Percentiles rank a stretch among this genome's conserved stretches.
phyloP scores from a whole-genome alignment of 768 basidiomycete genomes.

The Bullera alba region DNA sequence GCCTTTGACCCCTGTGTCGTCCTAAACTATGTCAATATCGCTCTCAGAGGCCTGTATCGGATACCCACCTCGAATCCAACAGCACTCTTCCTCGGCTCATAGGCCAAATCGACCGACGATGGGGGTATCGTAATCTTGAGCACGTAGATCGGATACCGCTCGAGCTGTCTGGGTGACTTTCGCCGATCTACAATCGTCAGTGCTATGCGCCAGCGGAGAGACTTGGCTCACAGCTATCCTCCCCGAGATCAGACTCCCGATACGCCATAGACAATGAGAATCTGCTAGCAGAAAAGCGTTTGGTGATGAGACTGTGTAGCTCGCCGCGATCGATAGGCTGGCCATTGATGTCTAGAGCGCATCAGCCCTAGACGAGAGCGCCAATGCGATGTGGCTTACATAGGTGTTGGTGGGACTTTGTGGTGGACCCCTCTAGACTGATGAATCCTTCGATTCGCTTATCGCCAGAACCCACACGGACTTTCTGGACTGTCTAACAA shows the following conservation, averaged over 20 bases:
- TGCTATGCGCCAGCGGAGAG: conserved; percentile 13
- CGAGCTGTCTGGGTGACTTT: conserved; percentile 69
- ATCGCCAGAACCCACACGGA: conserved; percentile 52
- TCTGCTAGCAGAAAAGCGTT: conserved; percentile 14
- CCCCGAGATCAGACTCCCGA: too few relatives aligned
- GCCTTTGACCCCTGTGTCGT: conserved; percentile 47
- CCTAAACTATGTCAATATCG: too few relatives aligned
- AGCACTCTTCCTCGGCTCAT: conserved; percentile 68
- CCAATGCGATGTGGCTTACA: conserved; percentile 52
- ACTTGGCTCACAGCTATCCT: conserved; percentile 12
- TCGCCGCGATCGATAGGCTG: conserved; percentile 24
- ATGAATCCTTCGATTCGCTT: conserved; percentile 73
- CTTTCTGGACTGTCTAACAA: conserved; percentile 56
- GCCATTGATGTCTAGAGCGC: conserved; percentile 21
- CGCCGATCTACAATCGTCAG: conserved; percentile 50
- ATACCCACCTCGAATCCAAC: conserved; percentile 61
- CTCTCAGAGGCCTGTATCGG: too few relatives aligned
- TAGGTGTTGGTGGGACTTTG: conserved; percentile 80
- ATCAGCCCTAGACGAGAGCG: conserved; percentile 2
- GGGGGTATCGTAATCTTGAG: conserved; percentile 66
- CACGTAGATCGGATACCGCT: conserved; percentile 75
- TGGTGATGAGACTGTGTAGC: conserved; percentile 18
- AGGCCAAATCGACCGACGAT: conserved; percentile 62
- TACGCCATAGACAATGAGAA: too few relatives aligned
- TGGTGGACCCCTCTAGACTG: conserved; percentile 64